phyloP scores from a whole-genome alignment of 83 land plant genomes.

The Diphasiastrum complanatum region DNA sequence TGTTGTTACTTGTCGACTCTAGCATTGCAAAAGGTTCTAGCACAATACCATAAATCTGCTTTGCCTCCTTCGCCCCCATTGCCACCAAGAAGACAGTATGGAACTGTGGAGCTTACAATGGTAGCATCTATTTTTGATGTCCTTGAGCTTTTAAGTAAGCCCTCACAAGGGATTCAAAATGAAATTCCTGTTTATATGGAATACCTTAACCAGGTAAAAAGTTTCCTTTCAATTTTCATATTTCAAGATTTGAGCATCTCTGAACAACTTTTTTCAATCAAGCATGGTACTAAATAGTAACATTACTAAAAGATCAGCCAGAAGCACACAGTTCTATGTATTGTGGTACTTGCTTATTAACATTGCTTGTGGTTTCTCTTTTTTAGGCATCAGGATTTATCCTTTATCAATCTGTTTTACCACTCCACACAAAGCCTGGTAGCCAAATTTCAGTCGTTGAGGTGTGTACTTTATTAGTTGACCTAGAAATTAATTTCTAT shows the following conservation, averaged over 20 bases:
- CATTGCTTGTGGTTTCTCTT: background rate
- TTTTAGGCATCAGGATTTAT: conserved; percentile 74
- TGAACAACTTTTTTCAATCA: no score
- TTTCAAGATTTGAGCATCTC: background rate
- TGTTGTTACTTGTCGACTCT: conserved; percentile 18
- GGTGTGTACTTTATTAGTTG: background rate
- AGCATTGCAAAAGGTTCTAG: conserved; percentile 59
- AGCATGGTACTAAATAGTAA: no score
- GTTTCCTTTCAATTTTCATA: background rate
- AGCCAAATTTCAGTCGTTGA: conserved; percentile 29
- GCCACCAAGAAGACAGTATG: conserved; percentile 41
- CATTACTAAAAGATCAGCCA: no score
- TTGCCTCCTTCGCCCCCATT: conserved; percentile 60
- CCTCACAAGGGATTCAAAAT: conserved; percentile 30
- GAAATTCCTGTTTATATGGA: conserved; percentile 76
- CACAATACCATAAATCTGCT: conserved; percentile 32
- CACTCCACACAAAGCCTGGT: conserved; percentile 24
- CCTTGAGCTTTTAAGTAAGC: conserved; percentile 34
- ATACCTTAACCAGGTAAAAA: conserved; percentile 57
- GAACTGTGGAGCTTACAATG: conserved; percentile 40
- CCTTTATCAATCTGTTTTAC: conserved; percentile 51
- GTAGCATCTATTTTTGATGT: conserved; percentile 44
- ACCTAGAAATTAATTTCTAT: no score
- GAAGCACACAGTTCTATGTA: no score
- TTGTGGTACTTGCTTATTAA: no score